Percentiles rank a stretch among this genome's conserved stretches.
phyloP scores from a whole-genome alignment of 1,284 basidiomycete species.

The Mycosarcoma mackinlayi region DNA sequence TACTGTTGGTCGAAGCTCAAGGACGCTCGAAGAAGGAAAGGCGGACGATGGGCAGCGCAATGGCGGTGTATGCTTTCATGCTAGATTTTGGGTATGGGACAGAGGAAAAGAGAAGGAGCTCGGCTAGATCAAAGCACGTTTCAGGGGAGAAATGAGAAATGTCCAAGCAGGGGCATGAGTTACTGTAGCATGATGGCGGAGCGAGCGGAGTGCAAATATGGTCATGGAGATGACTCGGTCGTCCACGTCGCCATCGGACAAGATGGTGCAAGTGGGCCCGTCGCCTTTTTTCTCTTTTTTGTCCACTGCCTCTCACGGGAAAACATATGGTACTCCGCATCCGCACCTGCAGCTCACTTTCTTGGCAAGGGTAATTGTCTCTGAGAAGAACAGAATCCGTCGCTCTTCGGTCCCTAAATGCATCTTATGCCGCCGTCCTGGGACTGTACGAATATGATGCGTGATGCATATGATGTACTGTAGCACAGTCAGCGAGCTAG shows the following conservation, averaged over 20 bases:
- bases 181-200: not conserved
- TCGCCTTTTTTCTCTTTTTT: too few relatives aligned
- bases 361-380: slow-evolving; percentile 1
- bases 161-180: not conserved
- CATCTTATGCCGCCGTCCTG: too few relatives aligned
- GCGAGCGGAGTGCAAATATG: slow-evolving; percentile 13
- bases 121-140: slow-evolving; percentile 12
- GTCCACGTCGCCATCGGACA: too few relatives aligned
- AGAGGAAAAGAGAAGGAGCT: slow-evolving; percentile 1
- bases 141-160: not conserved
- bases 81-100: not conserved
- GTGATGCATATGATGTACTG: too few relatives aligned
- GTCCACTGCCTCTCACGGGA: too few relatives aligned
- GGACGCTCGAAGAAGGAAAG: slow-evolving; percentile 9
- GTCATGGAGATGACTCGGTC: slow-evolving; percentile 6
- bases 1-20: slow-evolving; percentile 6
- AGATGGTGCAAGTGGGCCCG: too few relatives aligned
- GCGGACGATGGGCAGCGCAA: not conserved
- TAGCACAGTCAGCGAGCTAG: too few relatives aligned
- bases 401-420: too few relatives aligned
- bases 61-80: too few relatives aligned
- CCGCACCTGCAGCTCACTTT: slow-evolving; percentile 4
- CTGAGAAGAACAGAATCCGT: too few relatives aligned
- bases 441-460: too few relatives aligned
- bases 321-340: too few relatives aligned